Conservation (phyloP, 495 filamentous ascomycete genomes). For the Hypoxylon fragiforme region DNA sequence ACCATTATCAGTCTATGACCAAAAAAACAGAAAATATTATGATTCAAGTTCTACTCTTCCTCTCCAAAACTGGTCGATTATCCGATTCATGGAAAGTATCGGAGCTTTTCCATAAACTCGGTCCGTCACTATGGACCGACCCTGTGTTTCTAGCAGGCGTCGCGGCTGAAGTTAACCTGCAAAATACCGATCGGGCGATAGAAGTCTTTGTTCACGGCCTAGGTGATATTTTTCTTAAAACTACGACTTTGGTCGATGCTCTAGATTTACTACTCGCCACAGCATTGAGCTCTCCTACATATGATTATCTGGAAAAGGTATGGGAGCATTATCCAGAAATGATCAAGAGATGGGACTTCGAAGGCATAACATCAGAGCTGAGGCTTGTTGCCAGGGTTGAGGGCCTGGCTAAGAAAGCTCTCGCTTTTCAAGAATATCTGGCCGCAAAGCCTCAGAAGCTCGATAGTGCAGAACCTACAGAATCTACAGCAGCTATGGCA, state of each 20-base stretch:
- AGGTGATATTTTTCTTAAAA: slow-evolving; percentile 6
- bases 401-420: slow-evolving; percentile 26
- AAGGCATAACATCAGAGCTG: slow-evolving; percentile 26
- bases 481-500: too few relatives aligned
- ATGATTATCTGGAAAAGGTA: slow-evolving; percentile 15
- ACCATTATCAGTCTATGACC: slow-evolving; percentile 25
- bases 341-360: slow-evolving; percentile 30
- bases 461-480: not conserved
- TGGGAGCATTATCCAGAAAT: slow-evolving; percentile 34
- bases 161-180: slow-evolving; percentile 31
- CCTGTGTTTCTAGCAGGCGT: slow-evolving; percentile 26
- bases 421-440: slow-evolving; percentile 21
- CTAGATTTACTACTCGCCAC: slow-evolving; percentile 32
- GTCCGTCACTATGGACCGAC: slow-evolving; percentile 22
- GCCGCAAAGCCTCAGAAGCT: slow-evolving; percentile 7
- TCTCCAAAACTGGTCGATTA: slow-evolving; percentile 25
- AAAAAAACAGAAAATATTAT: slow-evolving; percentile 8
- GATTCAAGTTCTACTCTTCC: slow-evolving; percentile 18
- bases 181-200: slow-evolving; percentile 28
- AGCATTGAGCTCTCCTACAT: slow-evolving; percentile 17
- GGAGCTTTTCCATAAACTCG: slow-evolving; percentile 32
- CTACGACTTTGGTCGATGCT: slow-evolving; percentile 20
- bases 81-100: slow-evolving; percentile 37
- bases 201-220: slow-evolving; percentile 30
- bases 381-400: slow-evolving; percentile 18